Evolutionary conservation across 108 stramenopile genomes (phyloP).

Genomic region (Cyclotella distinguenda): DNA sequence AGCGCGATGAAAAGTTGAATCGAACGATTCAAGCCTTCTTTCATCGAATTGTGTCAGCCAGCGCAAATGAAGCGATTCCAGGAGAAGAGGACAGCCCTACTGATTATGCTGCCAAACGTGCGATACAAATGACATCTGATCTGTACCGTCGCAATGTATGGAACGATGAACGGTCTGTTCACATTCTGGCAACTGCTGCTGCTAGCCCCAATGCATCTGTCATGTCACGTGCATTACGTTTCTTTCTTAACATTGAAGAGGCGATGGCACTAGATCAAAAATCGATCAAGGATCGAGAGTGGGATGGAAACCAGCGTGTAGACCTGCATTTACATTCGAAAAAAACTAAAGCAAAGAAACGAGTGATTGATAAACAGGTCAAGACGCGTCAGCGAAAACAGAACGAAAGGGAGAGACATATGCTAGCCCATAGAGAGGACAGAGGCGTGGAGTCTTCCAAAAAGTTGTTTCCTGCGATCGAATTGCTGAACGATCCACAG

Average conservation of each 20-base stretch:
- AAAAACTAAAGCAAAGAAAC: slow-evolving; percentile 63
- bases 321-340: slow-evolving; percentile 78
- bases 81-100: slow-evolving; percentile 55
- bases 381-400: slow-evolving; percentile 68
- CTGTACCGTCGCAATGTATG: slow-evolving; percentile 94
- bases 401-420: slow-evolving; percentile 53
- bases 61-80: slow-evolving; percentile 25
- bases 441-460: slow-evolving; percentile 60
- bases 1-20: slow-evolving; percentile 80
- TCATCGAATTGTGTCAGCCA: slow-evolving; percentile 67
- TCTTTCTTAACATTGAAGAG: slow-evolving; percentile 96
- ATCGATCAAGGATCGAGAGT: slow-evolving; percentile 67
- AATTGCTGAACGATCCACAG: slow-evolving; percentile 94
- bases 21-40: slow-evolving; percentile 79
- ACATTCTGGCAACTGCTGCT: slow-evolving; percentile 87
- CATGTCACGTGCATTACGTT: slow-evolving; percentile 81
- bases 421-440: slow-evolving; percentile 62
- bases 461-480: slow-evolving; percentile 92
- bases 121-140: slow-evolving; percentile 90
- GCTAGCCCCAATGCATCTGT: slow-evolving; percentile 57
- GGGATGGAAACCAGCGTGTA: slow-evolving; percentile 64
- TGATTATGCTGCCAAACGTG: slow-evolving; percentile 78
- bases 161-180: slow-evolving; percentile 95
- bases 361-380: slow-evolving; percentile 60
- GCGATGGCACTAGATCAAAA: slow-evolving; percentile 89